Percentiles rank a stretch among this genome's conserved stretches.
Evolutionary conservation across 768 basidiomycete genomes (phyloP).

Genomic region (Trametes gibbosa): DNA sequence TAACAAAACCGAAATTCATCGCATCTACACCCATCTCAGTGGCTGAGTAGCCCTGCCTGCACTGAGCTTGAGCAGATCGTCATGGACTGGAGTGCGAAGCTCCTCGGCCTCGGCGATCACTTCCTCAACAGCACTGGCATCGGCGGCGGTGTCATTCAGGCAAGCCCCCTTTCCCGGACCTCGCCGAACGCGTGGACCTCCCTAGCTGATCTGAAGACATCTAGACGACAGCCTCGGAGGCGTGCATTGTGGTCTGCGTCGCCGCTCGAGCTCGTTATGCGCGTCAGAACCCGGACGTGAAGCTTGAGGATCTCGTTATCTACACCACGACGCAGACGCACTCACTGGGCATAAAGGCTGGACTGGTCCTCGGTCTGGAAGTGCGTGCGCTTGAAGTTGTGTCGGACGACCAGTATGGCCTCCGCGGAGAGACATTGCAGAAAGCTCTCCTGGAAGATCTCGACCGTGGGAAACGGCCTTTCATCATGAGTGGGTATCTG

Average conservation of each 20-base stretch:
- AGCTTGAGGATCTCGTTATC: conserved; percentile 64
- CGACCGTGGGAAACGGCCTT: conserved; percentile 62
- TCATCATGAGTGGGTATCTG: conserved; percentile 61
- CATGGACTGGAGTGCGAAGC: conserved; percentile 87
- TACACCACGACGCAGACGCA: conserved; percentile 93
- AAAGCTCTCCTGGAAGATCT: conserved; percentile 65
- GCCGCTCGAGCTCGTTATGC: conserved; percentile 70
- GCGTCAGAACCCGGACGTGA: conserved; percentile 44
- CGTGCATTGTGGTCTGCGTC: conserved; percentile 70
- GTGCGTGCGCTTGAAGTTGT: conserved; percentile 70
- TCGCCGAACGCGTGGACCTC: too few relatives aligned
- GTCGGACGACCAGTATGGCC: conserved; percentile 58
- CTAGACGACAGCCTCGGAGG: conserved; percentile 85
- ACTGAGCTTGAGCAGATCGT: conserved; percentile 87
- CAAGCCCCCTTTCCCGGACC: conserved; percentile 27
- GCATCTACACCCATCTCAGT: conserved; percentile 42
- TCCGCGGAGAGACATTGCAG: conserved; percentile 62
- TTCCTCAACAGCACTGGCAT: conserved; percentile 66
- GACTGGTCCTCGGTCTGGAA: conserved; percentile 71
- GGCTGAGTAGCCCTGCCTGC: conserved; percentile 85
- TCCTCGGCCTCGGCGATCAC: conserved; percentile 65
- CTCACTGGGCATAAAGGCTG: conserved; percentile 78
- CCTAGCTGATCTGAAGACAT: not conserved
- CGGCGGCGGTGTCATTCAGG: conserved; percentile 86
- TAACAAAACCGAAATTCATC: not conserved